Evolutionary conservation across 1,284 basidiomycete species (phyloP), one percentile per base, ranked within the genome.

Genomic region (Hemileia vastatrix): DNA sequence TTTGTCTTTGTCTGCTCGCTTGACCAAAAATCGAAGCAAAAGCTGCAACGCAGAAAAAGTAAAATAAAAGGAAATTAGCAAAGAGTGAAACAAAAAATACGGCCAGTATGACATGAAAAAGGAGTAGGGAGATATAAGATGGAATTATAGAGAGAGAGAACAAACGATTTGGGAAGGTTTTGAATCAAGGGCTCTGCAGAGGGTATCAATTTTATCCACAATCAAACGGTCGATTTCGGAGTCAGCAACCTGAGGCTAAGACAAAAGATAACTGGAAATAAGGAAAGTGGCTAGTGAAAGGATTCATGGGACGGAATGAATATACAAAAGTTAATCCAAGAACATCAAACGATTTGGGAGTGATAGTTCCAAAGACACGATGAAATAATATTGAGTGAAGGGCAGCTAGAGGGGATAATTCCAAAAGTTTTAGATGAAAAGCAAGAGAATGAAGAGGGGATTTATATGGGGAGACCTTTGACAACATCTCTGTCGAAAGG

Each of bases 11-110:
- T 33, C 52, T 36, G 49, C 40, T 18, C 57, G 47, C 18, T 33
- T 59, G 36, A 51, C 57, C 8, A 59, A 23, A 40, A 59, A 59
- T 32, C 57, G 23, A 21, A 59, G 43, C 33, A 49, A 59, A 40
- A 59, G 23, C 57, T 59, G 15, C 6, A 4, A 36, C 33, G 9
- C 47, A 21, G 18, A 11, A 31, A 15, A 24, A 44, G 3, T 2
- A 31, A 27, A 19, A 6, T 3, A 50, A 23, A 6, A 24, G 15
- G 1, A 6, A n/a, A 15, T 48, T n/a, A n/a, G n/a, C n/a, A 11
- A 31, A 15, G 23, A 44, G 3, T 2, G n/a, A 27, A 19, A 6
- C 4, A 50, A 23, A 6, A 24, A 21, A 1, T 3, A n/a, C 13
- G 27, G 8, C 13, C n/a, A 18, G 33, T 53, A 9, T 51, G 24